A percentile compares a stretch with the other conserved stretches of the same genome.
phyloP scores from a whole-genome alignment of 108 stramenopile genomes.

The Fistulifera solaris region DNA sequence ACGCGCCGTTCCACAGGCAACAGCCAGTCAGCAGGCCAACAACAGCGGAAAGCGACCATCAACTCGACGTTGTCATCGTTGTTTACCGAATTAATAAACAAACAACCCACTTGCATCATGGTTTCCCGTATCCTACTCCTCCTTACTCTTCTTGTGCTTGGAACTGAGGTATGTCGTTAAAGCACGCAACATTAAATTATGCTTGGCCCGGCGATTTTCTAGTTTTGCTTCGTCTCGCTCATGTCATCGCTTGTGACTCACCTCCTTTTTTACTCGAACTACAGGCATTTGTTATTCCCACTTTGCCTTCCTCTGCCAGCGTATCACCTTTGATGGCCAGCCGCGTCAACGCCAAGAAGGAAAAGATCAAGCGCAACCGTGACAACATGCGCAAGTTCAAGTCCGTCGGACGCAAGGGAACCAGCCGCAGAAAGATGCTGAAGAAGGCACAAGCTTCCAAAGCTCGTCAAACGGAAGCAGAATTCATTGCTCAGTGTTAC shows the following conservation, averaged over 20 bases:
- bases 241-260: neutral
- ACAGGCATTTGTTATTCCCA: neutral
- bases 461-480: conserved; percentile 69
- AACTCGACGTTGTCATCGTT: too few species aligned
- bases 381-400: conserved; percentile 89
- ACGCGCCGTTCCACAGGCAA: too few species aligned
- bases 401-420: conserved; percentile 58
- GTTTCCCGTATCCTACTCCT: conserved; percentile 21
- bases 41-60: too few species aligned
- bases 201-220: neutral
- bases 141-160: conserved; percentile 22
- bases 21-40: too few species aligned
- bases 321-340: conserved; percentile 54
- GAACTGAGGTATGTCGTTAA: conserved; percentile 27
- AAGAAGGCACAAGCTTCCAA: conserved; percentile 61
- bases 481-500: conserved; percentile 85
- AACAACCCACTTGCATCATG: conserved; percentile 5
- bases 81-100: too few species aligned
- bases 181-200: neutral
- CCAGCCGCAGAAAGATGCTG: conserved; percentile 75
- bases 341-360: conserved; percentile 81
- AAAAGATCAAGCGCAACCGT: conserved; percentile 81
- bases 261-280: neutral
- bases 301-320: conserved; percentile 5
- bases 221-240: neutral